Evolutionary conservation across 345 rosid genomes (phyloP).

Genomic region (Acer negundo): DNA sequence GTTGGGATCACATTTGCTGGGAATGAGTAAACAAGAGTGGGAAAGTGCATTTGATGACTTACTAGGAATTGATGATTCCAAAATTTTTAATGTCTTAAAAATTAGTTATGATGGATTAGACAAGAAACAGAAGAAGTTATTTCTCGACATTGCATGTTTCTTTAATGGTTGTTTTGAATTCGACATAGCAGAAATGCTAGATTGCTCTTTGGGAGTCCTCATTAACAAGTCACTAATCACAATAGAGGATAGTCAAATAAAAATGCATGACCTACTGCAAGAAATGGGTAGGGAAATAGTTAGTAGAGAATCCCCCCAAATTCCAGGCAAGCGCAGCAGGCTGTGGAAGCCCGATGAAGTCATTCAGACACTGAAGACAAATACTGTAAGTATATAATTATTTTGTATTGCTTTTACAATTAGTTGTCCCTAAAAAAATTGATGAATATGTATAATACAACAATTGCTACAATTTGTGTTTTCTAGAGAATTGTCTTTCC

Average conservation of each 20-base stretch:
- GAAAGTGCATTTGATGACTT: not conserved
- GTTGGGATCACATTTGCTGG: not conserved
- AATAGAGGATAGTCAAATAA: no score
- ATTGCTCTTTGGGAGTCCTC: conserved; percentile 12
- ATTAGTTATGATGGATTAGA: conserved; percentile 18
- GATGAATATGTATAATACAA: no score
- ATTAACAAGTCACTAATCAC: conserved; percentile 36
- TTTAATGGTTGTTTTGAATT: no score
- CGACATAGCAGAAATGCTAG: conserved; percentile 17
- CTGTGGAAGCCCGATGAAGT: conserved; percentile 12
- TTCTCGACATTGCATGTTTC: conserved; percentile 46
- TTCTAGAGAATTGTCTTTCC: no score
- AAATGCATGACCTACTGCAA: conserved; percentile 44
- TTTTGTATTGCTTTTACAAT: not conserved
- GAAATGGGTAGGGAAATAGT: conserved; percentile 19
- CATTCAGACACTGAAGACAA: not conserved
- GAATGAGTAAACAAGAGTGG: not conserved
- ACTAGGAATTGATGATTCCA: not conserved
- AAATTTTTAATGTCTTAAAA: conserved; percentile 1
- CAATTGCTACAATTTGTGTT: no score
- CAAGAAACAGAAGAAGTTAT: conserved; percentile 25
- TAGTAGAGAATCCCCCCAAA: not conserved
- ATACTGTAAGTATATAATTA: not conserved
- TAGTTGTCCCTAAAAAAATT: no score
- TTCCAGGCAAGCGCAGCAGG: conserved; percentile 11